Conservation (phyloP, 2,329 filamentous ascomycete genomes). For the Cytospora schulzeri region DNA sequence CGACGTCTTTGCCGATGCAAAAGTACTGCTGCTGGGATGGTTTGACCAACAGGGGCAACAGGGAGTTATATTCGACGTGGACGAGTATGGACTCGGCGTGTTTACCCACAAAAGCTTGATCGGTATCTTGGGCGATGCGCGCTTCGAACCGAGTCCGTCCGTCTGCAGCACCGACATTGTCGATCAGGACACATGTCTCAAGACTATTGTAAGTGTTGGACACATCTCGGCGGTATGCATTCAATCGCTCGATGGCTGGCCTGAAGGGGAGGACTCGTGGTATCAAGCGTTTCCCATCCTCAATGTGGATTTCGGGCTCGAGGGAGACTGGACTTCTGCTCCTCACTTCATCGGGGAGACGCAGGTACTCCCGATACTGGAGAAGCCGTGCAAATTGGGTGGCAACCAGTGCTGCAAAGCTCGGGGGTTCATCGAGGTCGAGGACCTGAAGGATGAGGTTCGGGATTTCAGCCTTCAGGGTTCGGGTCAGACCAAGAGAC, state of each 20-base stretch:
- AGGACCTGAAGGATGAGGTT: conserved; percentile 37
- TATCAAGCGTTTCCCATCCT: conserved; percentile 38
- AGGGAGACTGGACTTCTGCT: conserved; percentile 31
- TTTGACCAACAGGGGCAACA: conserved; percentile 34
- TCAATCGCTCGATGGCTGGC: conserved; percentile 42
- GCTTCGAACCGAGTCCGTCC: conserved; percentile 32
- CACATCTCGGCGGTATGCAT: conserved; percentile 42
- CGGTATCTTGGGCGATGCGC: neutral
- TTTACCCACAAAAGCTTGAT: neutral
- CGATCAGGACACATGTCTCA: conserved; percentile 35
- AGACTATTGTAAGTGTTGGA: conserved; percentile 38
- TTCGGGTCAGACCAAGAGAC: conserved; percentile 38
- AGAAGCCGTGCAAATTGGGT: neutral
- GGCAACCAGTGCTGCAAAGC: neutral
- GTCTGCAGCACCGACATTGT: conserved; percentile 19
- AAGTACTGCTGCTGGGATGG: conserved; percentile 32
- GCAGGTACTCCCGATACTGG: neutral
- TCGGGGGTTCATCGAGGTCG: conserved; percentile 33
- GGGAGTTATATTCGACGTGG: conserved; percentile 43
- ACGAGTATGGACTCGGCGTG: conserved; percentile 26
- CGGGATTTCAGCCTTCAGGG: conserved; percentile 37
- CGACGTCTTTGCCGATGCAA: conserved; percentile 37
- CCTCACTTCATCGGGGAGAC: neutral
- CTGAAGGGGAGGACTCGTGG: conserved; percentile 45
- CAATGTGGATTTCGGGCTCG: conserved; percentile 44